Evolutionary conservation across 2,329 filamentous ascomycete species (phyloP), one percentile per base, ranked within the genome.

Genomic region (Gnomoniopsis smithogilvyi): DNA sequence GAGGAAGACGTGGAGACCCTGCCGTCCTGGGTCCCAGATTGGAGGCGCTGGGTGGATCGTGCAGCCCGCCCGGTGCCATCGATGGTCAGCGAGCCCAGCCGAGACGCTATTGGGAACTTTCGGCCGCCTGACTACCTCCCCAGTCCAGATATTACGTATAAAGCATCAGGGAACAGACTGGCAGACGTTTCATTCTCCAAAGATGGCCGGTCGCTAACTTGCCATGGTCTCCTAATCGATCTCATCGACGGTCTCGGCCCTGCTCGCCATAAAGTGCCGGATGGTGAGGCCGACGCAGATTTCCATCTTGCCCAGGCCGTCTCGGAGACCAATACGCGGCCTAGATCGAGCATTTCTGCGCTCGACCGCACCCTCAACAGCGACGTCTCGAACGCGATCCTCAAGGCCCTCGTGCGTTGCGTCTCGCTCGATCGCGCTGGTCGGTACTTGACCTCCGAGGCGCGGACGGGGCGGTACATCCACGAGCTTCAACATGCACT

Each of bases 1-100:
- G 24, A 48, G 7, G 43, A 55, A 34, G n/a, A n/a, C n/a, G n/a
- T n/a, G n/a, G 26, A 11, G 7, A 19, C 14, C 12, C 33, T 48
- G 2, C 43, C 43, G 14, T 36, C 53, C 10, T 55, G 43, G 45
- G 26, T 55, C 1, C 45, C 46, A 12, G 53, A 56, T 21, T 49
- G 45, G 45, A 43, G 53, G 36, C 36, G 46, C 33, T 49, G 45
- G 21, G 14, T 21, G 6, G 6, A 56, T 19, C 30, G 30, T 24
- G 53, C 43, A 6, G 48, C 53, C 15, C 45, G 53, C 12, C 46
- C 50, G 1, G 63, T 59, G 3, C 61, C 61, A 26, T 64, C 61
- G 0, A 61, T 55, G 30, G 54, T 61, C 7, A 64, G 43, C 43
- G 65, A 64, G 60, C 56, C 62, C 54, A 63, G 56, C 15, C 64